Conservation (phyloP, 108 stramenopile genomes). For the Pseudonitzschia pungens region DNA sequence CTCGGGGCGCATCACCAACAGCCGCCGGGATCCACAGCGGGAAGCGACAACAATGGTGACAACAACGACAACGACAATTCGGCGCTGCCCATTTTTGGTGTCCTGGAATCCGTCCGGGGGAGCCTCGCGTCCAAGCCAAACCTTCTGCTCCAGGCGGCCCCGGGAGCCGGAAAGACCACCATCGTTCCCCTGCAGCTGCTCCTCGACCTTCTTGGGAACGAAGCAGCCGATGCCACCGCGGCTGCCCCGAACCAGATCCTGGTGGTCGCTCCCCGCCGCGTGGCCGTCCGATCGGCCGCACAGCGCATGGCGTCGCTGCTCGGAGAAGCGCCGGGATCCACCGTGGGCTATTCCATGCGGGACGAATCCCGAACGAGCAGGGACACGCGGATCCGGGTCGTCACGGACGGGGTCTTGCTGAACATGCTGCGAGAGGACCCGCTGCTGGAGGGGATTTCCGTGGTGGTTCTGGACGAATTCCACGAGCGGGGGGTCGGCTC, state of each 20-base stretch:
- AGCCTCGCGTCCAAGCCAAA: conserved; percentile 22
- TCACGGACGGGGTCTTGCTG: conserved; percentile 68
- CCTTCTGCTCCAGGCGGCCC: conserved; percentile 59
- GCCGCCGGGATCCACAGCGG: too few species aligned
- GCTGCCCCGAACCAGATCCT: conserved; percentile 23
- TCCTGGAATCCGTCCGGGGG: conserved; percentile 7
- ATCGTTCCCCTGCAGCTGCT: conserved; percentile 47
- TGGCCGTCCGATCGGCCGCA: conserved; percentile 67
- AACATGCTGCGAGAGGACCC: conserved; percentile 54
- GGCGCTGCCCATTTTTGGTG: conserved; percentile 16
- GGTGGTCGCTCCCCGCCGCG: conserved; percentile 63
- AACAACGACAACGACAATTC: not conserved
- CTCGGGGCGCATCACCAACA: not conserved
- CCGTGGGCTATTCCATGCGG: conserved; percentile 60
- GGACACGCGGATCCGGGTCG: conserved; percentile 41
- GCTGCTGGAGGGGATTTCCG: conserved; percentile 37
- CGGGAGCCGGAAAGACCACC: conserved; percentile 75
- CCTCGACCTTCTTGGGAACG: not conserved
- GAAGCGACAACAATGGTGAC: not conserved
- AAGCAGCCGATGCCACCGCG: not conserved
- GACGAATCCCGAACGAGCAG: conserved; percentile 43
- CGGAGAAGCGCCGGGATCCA: conserved; percentile 19
- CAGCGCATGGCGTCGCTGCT: conserved; percentile 53
- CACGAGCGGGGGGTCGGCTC: conserved; percentile 70
- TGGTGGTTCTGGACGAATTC: conserved; percentile 68